Base-by-base conservation (phyloP, 1,284 basidiomycete species). In the Wolfiporia cocos region DNA sequence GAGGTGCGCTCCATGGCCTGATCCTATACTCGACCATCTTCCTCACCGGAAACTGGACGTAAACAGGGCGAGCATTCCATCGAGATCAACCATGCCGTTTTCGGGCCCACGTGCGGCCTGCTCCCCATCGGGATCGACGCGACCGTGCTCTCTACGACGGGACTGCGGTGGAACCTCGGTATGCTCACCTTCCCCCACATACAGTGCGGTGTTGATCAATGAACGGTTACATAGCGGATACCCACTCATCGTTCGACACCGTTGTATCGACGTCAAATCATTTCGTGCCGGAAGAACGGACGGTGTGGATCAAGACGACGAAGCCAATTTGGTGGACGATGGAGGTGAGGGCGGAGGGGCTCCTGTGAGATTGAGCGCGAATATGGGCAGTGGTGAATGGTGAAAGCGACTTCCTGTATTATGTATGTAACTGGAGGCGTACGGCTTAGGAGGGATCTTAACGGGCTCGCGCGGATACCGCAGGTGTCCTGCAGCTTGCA, bases 201-300 rank as follows among this genome's bases (percentile, higher is more conserved):
- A 4, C 15, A 26, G 26, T 37, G 21, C 11, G 26, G 2, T 24
- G 21, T n/a, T 34, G 12, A 31, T 34, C 12, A n/a, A 43, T 31
- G 10, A 39, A n/a, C 42, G 10, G 37, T 22, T 22, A 22, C 40
- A 19, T 53, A 82, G 78, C 66, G 44, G 71, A 82, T 23, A 63
- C 70, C 41, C 65, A 70, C 42, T 93, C 91, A 0, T 86, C 81
- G 0, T 86, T 96, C 46, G 80, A 84, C 34, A 87, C 89, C 1
- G 57, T 89, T 18, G 64, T 99, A 0, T 96, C 93, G 1, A 95
- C 93, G 0, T 95, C 92, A 0, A 99, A 98, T 56, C 91, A 95
- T 52, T 68, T 97, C 2, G 59, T 89, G 0, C 79, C 78, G 0
- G 70, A 71, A 5, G 73, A 85, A 47, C 56, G 66, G 4, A 58